These are phyloP conservation scores for Elasticomyces elasticus DNA, from an alignment of 495 filamentous ascomycete species.

Conservation along the genomic window DNA sequence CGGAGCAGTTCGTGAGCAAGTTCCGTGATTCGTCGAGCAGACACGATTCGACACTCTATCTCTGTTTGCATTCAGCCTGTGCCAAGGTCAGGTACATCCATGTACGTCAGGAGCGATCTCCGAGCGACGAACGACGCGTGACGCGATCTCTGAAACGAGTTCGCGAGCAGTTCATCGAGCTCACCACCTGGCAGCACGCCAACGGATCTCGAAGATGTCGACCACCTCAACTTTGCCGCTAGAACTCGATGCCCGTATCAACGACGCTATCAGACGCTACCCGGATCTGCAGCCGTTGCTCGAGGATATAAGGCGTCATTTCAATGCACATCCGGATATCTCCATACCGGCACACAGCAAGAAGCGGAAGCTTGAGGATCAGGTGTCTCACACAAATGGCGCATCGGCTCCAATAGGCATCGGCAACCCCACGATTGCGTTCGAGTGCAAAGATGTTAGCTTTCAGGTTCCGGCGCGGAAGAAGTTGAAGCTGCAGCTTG, in stretches of 20 bases:
- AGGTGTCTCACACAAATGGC: neutral
- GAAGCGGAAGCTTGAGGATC: slow-evolving; percentile 22
- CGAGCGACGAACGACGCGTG: neutral
- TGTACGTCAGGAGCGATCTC: neutral
- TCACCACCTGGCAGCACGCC: no score
- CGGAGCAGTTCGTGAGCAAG: no score
- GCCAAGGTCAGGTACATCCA: no score
- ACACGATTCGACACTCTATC: no score
- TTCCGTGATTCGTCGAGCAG: no score
- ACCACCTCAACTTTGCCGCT: neutral
- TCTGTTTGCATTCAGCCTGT: no score
- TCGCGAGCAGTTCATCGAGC: no score
- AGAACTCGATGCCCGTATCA: neutral
- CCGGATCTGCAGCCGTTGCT: slow-evolving; percentile 6
- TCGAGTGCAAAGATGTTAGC: slow-evolving; percentile 26
- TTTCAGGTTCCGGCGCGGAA: slow-evolving; percentile 63
- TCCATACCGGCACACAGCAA: slow-evolving; percentile 5
- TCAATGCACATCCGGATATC: neutral
- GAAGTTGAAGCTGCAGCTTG: slow-evolving; percentile 74
- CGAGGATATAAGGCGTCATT: slow-evolving; percentile 8
- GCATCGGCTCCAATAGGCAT: neutral
- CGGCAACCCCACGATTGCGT: neutral
- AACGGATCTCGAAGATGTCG: no score
- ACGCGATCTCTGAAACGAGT: neutral
- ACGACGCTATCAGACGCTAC: neutral